A percentile compares a stretch with the other conserved stretches of the same genome.
Conservation (phyloP, 2,329 filamentous ascomycete genomes). For the Fusarium coffeatum region DNA sequence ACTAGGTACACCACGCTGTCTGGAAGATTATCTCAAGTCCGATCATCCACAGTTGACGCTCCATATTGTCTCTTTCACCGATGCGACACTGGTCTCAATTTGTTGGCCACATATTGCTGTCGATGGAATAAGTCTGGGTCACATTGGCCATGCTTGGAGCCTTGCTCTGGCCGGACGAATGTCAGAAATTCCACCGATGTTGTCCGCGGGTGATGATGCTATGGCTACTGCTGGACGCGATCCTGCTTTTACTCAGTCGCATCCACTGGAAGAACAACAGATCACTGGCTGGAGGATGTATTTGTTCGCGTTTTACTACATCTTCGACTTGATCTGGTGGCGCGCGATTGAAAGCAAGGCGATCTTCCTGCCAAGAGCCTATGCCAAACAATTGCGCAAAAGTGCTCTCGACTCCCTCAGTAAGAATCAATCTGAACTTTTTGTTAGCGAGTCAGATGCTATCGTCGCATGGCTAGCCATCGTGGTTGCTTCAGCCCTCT, state of each 20-base stretch:
- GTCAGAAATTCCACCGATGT: not conserved
- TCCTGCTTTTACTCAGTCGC: not conserved
- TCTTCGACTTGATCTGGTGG: conserved; percentile 4
- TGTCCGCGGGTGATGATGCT: conserved; percentile 7
- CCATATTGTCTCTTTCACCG: conserved; percentile 16
- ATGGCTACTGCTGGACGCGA: conserved; percentile 16
- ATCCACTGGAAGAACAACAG: not conserved
- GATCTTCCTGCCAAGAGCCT: not conserved
- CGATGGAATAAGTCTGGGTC: conserved; percentile 9
- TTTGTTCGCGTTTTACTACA: not conserved
- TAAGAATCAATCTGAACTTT: no score
- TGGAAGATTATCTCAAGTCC: conserved; percentile 12
- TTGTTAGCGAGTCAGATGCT: conserved; percentile 11
- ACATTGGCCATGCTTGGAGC: conserved; percentile 15
- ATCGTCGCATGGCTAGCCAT: conserved; percentile 12
- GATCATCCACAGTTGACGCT: conserved; percentile 20
- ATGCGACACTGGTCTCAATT: conserved; percentile 22
- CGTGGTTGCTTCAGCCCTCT: not conserved
- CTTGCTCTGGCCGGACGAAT: conserved; percentile 7
- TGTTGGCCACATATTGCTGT: conserved; percentile 21
- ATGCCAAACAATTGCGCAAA: not conserved
- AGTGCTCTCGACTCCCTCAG: not conserved
- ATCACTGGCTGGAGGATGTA: conserved; percentile 6
- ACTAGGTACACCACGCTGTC: not conserved
- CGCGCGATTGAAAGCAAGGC: conserved; percentile 5